A percentile compares a stretch with the other conserved stretches of the same genome.
These are phyloP conservation scores for Zymoseptoria passerinii DNA, from an alignment of 2,329 filamentous ascomycete genomes.

Conservation along the genomic window DNA sequence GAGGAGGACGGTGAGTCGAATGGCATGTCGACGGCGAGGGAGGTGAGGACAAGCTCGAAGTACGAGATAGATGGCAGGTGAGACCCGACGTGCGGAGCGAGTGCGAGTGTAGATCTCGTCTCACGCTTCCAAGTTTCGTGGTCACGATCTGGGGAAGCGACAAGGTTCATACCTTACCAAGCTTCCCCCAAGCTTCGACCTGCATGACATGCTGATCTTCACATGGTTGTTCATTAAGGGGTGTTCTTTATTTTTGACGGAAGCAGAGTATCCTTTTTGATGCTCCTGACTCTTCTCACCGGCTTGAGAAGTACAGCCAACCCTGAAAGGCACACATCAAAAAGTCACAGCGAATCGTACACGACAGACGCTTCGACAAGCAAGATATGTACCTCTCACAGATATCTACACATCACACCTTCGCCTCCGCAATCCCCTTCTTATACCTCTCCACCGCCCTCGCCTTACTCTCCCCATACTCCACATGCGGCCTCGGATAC, in stretches of 20 bases:
- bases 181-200: too few species aligned
- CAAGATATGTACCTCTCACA: too few species aligned
- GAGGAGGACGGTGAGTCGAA: not conserved
- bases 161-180: not conserved
- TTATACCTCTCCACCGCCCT: slow-evolving; percentile 39
- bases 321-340: too few species aligned
- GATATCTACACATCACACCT: too few species aligned
- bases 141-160: not conserved
- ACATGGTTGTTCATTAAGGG: too few species aligned
- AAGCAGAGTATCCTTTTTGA: too few species aligned
- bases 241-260: too few species aligned
- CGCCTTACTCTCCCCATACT: slow-evolving; percentile 37
- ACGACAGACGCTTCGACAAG: too few species aligned
- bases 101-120: not conserved
- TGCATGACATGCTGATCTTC: too few species aligned
- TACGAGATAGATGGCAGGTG: not conserved
- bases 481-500: slow-evolving; percentile 40
- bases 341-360: too few species aligned
- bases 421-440: slow-evolving; percentile 36
- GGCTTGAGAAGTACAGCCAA: too few species aligned
- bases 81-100: not conserved
- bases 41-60: not conserved
- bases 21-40: not conserved
- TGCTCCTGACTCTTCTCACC: too few species aligned
- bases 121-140: not conserved